Base-by-base conservation (phyloP, 768 basidiomycete genomes). In the Strobilomyces confusus region DNA sequence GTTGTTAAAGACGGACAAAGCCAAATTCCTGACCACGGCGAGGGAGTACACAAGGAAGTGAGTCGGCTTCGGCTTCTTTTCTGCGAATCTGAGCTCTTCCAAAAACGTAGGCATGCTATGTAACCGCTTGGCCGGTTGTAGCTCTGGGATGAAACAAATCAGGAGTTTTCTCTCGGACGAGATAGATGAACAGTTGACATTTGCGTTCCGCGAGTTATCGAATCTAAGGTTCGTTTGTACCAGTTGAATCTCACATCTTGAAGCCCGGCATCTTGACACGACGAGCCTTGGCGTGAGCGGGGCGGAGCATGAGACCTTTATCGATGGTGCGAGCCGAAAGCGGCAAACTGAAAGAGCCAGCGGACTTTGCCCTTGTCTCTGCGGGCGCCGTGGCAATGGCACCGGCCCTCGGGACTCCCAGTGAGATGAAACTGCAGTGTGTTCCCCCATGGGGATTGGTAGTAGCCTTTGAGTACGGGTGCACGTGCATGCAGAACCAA, bases 31-130 rank as follows among this genome's bases (percentile, higher is more conserved):
- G 37, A 74, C 80, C 3, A 87, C 80, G 8, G 91, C 92, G n/a
- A 88, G 78, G 67, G 91, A 93, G 56, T 84, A 81, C 75, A 90
- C 88, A 14, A 92, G 86, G 80, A 92, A 84, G 92, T 90, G 54
- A 63, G 78, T 49, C 17, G 22, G 22, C 26, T 32, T 30, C 48
- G 41, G 23, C 23, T 42, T 33, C 25, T 38, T 38, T 33, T 49
- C 25, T 33, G 33, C 23, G 48, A 15, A 41, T 55, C 48, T 58
- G 33, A 62, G 23, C 48, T 5, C 19, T 22, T 6, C 12, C 17
- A 19, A 32, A 23, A 46, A 38, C 5, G 26, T 42, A 67, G 66
- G 52, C 30, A 67, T 38, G 66, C 66, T 0, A 63, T 55, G 56
- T 69, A 55, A 44, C 43, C 41, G n/a, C 41, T 44, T 20, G 43